These are phyloP conservation scores for Pterocarpus santalinus DNA, from an alignment of 306 rosid genomes.

Conservation along the genomic window DNA sequence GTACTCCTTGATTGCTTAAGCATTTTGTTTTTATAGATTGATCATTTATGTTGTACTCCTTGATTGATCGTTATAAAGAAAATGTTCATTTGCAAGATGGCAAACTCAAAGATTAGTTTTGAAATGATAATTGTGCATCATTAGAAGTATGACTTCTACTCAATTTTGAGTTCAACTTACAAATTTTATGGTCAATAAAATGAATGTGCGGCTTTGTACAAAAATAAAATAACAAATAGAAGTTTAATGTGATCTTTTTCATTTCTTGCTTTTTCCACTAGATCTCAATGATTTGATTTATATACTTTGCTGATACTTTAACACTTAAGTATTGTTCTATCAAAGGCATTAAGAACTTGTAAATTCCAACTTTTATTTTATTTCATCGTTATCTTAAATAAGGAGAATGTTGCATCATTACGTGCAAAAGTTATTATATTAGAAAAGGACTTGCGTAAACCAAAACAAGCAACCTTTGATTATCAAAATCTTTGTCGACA, in stretches of 20 bases:
- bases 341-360: conserved; percentile 19
- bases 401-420: conserved; percentile 81
- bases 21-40: not conserved
- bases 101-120: conserved; percentile 66
- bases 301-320: not conserved
- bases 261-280: not conserved
- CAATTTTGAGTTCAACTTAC: conserved; percentile 18
- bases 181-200: conserved; percentile 26
- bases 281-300: not conserved
- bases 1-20: conserved; percentile 3
- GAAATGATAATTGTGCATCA: conserved; percentile 57
- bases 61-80: conserved; percentile 27
- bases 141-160: conserved; percentile 61
- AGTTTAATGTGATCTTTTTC: conserved; percentile 27
- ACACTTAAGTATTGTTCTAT: conserved; percentile 34
- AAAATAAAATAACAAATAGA: conserved; percentile 7
- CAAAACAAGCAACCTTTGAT: conserved; percentile 70
- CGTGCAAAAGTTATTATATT: conserved; percentile 68
- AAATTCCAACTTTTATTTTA: conserved; percentile 3
- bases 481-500: conserved; percentile 63
- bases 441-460: conserved; percentile 86
- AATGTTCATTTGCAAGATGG: conserved; percentile 63
- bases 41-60: conserved; percentile 21
- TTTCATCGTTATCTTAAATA: conserved; percentile 49
- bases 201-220: conserved; percentile 27